Percentiles rank a stretch among this genome's conserved stretches.
Evolutionary conservation across 768 basidiomycete genomes (phyloP).

Genomic region (Tulasnella sp.): DNA sequence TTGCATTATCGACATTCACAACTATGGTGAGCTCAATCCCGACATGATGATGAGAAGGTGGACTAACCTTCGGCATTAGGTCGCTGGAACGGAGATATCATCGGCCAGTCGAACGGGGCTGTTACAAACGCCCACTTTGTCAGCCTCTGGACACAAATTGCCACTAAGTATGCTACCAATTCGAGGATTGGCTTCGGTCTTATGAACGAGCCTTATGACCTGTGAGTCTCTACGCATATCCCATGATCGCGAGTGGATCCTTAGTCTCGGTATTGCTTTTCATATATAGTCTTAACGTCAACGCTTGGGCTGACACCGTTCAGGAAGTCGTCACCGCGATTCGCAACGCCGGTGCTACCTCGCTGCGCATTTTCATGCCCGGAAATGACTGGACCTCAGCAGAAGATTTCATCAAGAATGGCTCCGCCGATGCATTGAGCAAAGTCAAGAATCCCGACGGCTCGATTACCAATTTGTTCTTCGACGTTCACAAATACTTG

Average conservation of each 20-base stretch:
- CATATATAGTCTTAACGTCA: constrained; percentile 44
- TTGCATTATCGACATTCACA: constrained; percentile 51
- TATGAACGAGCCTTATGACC: constrained; percentile 64
- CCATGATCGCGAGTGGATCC: too few relatives aligned
- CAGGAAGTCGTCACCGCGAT: constrained; percentile 61
- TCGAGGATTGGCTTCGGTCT: constrained; percentile 41
- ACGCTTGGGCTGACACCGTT: constrained; percentile 49
- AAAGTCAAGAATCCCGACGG: constrained; percentile 49
- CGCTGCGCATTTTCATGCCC: constrained; percentile 56
- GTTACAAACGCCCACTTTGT: constrained; percentile 55
- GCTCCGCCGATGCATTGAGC: constrained; percentile 49
- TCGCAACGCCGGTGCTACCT: too few relatives aligned
- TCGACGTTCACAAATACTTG: constrained; percentile 60
- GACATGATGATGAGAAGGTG: constrained; percentile 42
- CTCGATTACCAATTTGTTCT: constrained; percentile 43
- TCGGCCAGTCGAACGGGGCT: constrained; percentile 53
- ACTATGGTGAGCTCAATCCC: constrained; percentile 36
- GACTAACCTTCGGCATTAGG: constrained; percentile 43
- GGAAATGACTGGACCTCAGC: constrained; percentile 52
- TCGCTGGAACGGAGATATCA: constrained; percentile 52
- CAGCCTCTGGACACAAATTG: constrained; percentile 51
- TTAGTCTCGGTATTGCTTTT: constrained; percentile 34
- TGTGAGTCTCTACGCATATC: constrained; percentile 37
- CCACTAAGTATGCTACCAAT: constrained; percentile 46
- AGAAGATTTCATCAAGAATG: constrained; percentile 48